These are phyloP conservation scores for Populus alba DNA, from an alignment of 345 rosid species.

Conservation along the genomic window DNA sequence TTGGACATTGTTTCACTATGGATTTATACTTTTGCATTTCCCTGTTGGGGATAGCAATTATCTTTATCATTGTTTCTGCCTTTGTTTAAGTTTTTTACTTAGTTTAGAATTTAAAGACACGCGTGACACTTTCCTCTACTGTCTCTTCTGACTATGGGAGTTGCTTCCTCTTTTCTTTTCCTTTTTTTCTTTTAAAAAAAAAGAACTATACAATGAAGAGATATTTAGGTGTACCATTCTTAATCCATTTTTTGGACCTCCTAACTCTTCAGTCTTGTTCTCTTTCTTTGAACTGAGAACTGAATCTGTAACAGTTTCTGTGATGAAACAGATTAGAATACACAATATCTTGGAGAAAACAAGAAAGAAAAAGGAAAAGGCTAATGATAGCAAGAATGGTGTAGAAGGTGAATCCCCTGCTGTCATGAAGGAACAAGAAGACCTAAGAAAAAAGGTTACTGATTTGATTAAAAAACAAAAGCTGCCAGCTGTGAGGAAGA, in stretches of 20 bases:
- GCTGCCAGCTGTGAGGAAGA: constrained; percentile 71
- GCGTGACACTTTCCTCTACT: background rate
- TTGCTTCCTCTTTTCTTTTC: background rate
- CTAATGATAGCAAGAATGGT: constrained; percentile 32
- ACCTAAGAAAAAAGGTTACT: constrained; percentile 67
- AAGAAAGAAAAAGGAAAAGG: constrained; percentile 56
- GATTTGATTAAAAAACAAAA: constrained; percentile 76
- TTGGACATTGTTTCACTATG: background rate
- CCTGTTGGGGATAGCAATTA: no score
- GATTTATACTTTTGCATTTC: background rate
- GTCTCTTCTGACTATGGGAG: background rate
- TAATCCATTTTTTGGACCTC: background rate
- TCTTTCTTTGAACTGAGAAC: background rate
- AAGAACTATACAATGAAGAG: background rate
- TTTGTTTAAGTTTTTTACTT: no score
- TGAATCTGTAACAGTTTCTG: constrained; percentile 15
- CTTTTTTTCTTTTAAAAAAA: background rate
- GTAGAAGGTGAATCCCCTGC: constrained; percentile 42
- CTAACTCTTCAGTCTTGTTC: background rate
- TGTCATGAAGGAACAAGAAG: constrained; percentile 49
- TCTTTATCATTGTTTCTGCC: no score
- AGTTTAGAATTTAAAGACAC: background rate
- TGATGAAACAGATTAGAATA: constrained; percentile 58
- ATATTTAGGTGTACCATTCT: constrained; percentile 8
- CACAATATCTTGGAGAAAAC: constrained; percentile 76